Base-by-base conservation (phyloP, 805 yeast genomes). In the Starmera quercuum region DNA sequence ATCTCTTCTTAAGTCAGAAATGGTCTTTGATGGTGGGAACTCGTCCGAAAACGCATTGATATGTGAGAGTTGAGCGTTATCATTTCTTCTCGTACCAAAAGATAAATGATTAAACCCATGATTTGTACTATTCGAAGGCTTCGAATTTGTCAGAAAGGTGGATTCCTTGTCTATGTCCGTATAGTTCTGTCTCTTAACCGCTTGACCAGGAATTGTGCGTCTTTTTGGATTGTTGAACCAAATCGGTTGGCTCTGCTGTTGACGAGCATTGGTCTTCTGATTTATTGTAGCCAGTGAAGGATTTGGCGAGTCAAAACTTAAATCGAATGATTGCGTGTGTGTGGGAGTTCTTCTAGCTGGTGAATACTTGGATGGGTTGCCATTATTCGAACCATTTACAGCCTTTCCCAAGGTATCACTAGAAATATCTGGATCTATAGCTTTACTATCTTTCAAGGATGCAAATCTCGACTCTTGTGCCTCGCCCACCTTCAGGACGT, bases 171-270 rank as follows among this genome's bases (percentile, higher is more conserved):
- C 49, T 20, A 29, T 30, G 4, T 48, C 48, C n/a, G 39, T 39
- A 8, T 33, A 26, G n/a, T 39, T 36, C 15, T 49, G 58, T 44
- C 77, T 56, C 41, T 68, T 70, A 16, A 71, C 52, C 12, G 69
- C 59, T 4, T 58, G 59, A n/a, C 64, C 62, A 7, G 78, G 76
- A n/a, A 66, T 57, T 2, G 58, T 52, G 36, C 77, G 57, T 39
- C 66, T 64, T 38, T 62, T 66, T n/a, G 68, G 61, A 31, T 61
- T 60, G 28, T 61, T 59, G 39, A 51, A 61, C 68, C 66, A 66
- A 16, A 47, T 46, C 6, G 63, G 63, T 8, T 35, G 34, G 16
- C 31, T 29, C 20, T 33, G 32, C 23, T 34, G 36, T 6, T 25
- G 25, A 15, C 18, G 23, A 2, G 43, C 31, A 16, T 33, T 36